Evolutionary conservation across 148 eudicot genomes (phyloP), one percentile per base, ranked within the genome.

Genomic region (Camellia japonica): DNA sequence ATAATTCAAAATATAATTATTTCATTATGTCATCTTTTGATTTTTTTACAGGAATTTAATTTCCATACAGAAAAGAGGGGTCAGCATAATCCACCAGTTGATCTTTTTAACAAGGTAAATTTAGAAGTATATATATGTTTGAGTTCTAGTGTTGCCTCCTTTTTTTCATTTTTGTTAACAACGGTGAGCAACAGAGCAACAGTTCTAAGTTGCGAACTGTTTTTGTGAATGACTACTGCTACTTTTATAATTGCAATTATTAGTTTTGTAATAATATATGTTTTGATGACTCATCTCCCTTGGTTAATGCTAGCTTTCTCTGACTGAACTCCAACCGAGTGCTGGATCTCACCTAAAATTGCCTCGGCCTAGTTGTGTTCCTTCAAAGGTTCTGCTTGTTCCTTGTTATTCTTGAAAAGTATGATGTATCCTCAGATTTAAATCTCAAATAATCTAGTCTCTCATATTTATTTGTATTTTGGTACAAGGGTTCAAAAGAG

Each of bases 401-500:
- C n/a, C 71, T 76, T 60, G 16, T 41, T 59, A 11, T 68, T 44
- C 20, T 49, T 6, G 62, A 20, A 42, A 60, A 4, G 54, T 19
- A 20, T 4, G 16, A 11, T 38, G 16, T 38, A 47, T 3, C 43
- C 54, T 42, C 19, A 63, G 14, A 20, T 49, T 75, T 76, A 62
- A 4, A 13, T 55, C 3, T 38, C 61, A 20, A 23, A 49, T 9
- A 46, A 55, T 76, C 66, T 75, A 52, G 68, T 64, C 59, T 78
- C 75, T 79, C 81, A 85, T 88, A 85, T 64, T 85, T 81, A 19
- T 63, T 11, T 71, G 68, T 79, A 72, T 83, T 87, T 82, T 87
- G 74, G 64, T 84, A 77, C 62, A 87, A 93, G 98, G 93, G 91
- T 67, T 87, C 93, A 83, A 95, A 95, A 95, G 98, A 95, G 89